phyloP scores from a whole-genome alignment of 2,329 filamentous ascomycete genomes.

The Grosmannia huntii region DNA sequence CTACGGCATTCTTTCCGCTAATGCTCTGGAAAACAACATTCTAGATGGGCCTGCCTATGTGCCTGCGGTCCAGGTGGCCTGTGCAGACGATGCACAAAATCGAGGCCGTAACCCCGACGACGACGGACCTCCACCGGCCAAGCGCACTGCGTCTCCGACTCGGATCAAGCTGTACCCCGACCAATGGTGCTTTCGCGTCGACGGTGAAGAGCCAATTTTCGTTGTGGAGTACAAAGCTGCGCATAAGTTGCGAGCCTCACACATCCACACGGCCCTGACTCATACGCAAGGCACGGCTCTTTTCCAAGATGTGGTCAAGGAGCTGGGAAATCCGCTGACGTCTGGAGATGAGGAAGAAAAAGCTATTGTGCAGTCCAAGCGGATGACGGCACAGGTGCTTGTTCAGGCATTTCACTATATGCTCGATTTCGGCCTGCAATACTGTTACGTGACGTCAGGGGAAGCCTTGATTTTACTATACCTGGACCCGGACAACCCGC shows the following conservation, averaged over 20 bases:
- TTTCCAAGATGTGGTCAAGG: background rate
- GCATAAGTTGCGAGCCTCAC: background rate
- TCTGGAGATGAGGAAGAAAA: background rate
- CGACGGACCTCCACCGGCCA: background rate
- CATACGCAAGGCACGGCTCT: no score
- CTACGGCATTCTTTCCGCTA: background rate
- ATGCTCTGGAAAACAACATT: background rate
- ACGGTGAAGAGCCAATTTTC: background rate
- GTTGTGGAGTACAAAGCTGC: conserved; percentile 3
- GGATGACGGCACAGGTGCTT: background rate
- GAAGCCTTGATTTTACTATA: background rate
- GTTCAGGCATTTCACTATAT: conserved; percentile 2
- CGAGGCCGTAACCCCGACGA: no score
- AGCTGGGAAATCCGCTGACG: background rate
- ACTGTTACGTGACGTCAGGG: background rate
- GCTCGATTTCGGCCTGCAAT: background rate
- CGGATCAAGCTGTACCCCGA: no score
- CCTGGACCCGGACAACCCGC: background rate
- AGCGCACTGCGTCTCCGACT: no score
- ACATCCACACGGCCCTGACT: background rate
- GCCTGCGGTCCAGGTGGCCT: background rate
- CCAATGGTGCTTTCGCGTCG: conserved; percentile 1
- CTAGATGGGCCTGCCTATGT: background rate
- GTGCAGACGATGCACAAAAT: background rate
- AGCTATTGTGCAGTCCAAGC: no score